These are phyloP conservation scores for Pythium volutum DNA, from an alignment of 352 stramenopile species.

Conservation along the genomic window DNA sequence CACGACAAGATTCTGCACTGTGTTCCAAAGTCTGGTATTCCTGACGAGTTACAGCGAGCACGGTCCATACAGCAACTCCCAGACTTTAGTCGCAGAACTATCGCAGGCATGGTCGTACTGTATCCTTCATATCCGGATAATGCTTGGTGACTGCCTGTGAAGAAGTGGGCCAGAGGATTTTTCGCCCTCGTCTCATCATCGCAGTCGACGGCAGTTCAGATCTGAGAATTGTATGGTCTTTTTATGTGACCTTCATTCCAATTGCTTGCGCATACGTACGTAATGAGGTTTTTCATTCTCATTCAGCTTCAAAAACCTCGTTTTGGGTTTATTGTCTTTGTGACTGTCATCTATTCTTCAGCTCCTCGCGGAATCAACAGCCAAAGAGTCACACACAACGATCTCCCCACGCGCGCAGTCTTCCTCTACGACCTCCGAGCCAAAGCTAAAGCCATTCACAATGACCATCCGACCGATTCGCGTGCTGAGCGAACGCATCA, in stretches of 20 bases:
- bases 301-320: constrained; percentile 18
- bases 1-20: too few species aligned
- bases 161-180: not conserved
- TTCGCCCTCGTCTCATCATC: not conserved
- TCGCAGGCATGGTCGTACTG: too few species aligned
- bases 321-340: not conserved
- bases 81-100: too few species aligned
- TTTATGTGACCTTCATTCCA: not conserved
- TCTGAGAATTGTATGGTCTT: constrained; percentile 8
- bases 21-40: too few species aligned
- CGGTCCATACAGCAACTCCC: too few species aligned
- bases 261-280: constrained; percentile 17
- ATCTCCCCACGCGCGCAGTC: not conserved
- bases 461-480: constrained; percentile 61
- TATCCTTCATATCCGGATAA: too few species aligned
- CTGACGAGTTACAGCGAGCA: too few species aligned
- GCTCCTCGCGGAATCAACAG: not conserved
- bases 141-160: not conserved
- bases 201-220: not conserved
- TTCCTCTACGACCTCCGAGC: not conserved
- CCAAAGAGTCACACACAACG: not conserved
- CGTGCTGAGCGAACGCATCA: constrained; percentile 82
- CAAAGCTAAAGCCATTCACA: not conserved
- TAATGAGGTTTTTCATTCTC: constrained; percentile 5
- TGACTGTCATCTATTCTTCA: not conserved